phyloP scores from a whole-genome alignment of 352 stramenopile species.

The Phytophthora citrophthora region DNA sequence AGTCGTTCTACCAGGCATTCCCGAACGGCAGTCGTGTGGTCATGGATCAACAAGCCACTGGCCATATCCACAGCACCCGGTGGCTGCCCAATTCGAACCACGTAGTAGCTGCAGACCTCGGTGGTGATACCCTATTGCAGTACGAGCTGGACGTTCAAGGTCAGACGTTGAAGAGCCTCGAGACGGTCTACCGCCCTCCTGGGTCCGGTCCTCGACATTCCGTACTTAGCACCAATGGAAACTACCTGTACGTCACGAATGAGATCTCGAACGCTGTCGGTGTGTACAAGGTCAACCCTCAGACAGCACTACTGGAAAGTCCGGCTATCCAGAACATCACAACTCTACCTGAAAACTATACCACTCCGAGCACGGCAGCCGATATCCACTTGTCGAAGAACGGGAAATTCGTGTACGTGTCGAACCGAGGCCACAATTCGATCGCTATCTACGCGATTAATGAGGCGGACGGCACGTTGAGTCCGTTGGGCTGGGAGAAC shows the following conservation, averaged over 20 bases:
- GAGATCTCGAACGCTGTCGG: constrained; percentile 60
- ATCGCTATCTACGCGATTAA: constrained; percentile 53
- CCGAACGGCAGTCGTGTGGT: constrained; percentile 37
- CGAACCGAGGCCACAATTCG: constrained; percentile 62
- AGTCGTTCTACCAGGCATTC: constrained; percentile 45
- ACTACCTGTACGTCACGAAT: constrained; percentile 56
- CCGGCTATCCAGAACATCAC: constrained; percentile 48
- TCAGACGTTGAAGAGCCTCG: constrained; percentile 35
- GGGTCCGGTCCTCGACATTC: constrained; percentile 65
- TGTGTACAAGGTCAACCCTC: constrained; percentile 43
- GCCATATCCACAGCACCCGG: constrained; percentile 62
- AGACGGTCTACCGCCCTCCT: constrained; percentile 13
- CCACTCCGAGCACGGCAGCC: constrained; percentile 21
- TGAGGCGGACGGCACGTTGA: constrained; percentile 29
- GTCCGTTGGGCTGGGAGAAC: constrained; percentile 35
- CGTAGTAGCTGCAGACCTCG: constrained; percentile 50
- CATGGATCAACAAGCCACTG: constrained; percentile 34
- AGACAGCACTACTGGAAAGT: constrained; percentile 20
- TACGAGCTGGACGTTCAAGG: constrained; percentile 39
- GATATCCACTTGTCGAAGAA: constrained; percentile 54
- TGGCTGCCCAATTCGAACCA: constrained; percentile 46
- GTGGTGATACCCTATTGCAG: constrained; percentile 55
- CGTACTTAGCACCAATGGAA: constrained; percentile 41
- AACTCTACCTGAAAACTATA: constrained; percentile 42
- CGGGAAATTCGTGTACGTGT: constrained; percentile 57